Evolutionary conservation across 768 basidiomycete species (phyloP).

Genomic region (Strobilomyces dryophilus): DNA sequence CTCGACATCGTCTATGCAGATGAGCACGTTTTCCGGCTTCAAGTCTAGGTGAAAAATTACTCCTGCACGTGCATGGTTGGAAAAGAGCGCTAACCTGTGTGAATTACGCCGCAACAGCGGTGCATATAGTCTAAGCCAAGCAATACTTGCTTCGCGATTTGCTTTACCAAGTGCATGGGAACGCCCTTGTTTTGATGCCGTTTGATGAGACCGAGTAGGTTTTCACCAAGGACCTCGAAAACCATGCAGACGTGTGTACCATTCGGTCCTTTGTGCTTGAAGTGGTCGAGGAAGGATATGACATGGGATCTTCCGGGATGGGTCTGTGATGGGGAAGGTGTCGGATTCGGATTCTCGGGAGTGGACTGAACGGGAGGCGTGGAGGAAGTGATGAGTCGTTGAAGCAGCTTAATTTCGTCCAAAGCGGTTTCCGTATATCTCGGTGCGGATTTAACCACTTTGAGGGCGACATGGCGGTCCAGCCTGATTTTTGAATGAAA

Average conservation of each 20-base stretch:
- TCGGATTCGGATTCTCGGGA: conserved; percentile 45
- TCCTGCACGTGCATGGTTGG: background rate
- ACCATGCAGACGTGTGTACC: conserved; percentile 99
- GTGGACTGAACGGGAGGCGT: conserved; percentile 50
- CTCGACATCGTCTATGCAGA: conserved; percentile 96
- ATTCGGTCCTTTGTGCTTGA: conserved; percentile 94
- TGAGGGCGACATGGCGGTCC: conserved; percentile 95
- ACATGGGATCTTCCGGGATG: conserved; percentile 93
- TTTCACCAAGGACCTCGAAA: conserved; percentile 97
- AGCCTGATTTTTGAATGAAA: conserved; percentile 49
- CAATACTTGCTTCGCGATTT: conserved; percentile 95
- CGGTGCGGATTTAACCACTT: conserved; percentile 96
- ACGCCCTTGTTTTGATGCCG: conserved; percentile 98
- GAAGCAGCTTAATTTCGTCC: conserved; percentile 97
- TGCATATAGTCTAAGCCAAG: conserved; percentile 98
- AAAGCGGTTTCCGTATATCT: conserved; percentile 97
- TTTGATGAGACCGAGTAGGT: conserved; percentile 93
- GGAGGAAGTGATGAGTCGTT: conserved; percentile 86
- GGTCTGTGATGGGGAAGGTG: conserved; percentile 53
- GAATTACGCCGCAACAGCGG: conserved; percentile 93
- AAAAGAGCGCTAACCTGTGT: conserved; percentile 58
- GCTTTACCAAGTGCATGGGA: conserved; percentile 86
- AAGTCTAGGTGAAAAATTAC: conserved; percentile 51
- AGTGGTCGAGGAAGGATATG: conserved; percentile 97
- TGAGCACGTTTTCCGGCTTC: conserved; percentile 97